A percentile compares a stretch with the other conserved stretches of the same genome.
Conservation (phyloP, 1,139 yeast species). For the Suhomyces kunorum region DNA sequence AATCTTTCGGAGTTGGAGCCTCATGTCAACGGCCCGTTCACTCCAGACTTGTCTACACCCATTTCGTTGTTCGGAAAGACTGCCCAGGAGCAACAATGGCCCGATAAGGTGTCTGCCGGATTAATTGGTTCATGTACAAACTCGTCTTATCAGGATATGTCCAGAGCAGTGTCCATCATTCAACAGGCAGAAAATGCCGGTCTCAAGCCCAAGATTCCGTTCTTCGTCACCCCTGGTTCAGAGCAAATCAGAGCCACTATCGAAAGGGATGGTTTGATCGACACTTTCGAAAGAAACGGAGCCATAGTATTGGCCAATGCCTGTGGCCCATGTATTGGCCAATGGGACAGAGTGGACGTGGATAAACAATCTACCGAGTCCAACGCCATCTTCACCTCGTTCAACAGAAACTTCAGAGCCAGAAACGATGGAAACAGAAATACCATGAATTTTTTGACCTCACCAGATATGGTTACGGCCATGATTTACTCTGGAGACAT, state of each 20-base stretch:
- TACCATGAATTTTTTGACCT: constrained; percentile 94
- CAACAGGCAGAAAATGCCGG: constrained; percentile 84
- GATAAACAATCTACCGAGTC: constrained; percentile 63
- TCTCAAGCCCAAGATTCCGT: constrained; percentile 87
- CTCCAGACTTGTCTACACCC: constrained; percentile 91
- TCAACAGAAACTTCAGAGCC: constrained; percentile 95
- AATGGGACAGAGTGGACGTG: constrained; percentile 84
- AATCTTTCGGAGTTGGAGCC: constrained; percentile 79
- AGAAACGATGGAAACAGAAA: constrained; percentile 97
- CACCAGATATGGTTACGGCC: constrained; percentile 96
- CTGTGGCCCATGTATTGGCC: constrained; percentile 99
- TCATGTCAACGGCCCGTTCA: constrained; percentile 90
- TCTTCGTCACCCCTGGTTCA: constrained; percentile 97
- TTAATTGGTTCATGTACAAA: constrained; percentile 97
- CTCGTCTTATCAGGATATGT: constrained; percentile 97
- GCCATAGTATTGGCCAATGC: constrained; percentile 94
- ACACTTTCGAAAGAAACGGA: constrained; percentile 79
- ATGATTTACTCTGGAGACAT: constrained; percentile 92
- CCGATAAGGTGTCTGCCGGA: constrained; percentile 78
- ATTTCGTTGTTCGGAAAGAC: constrained; percentile 68
- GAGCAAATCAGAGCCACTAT: constrained; percentile 97
- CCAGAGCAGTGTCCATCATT: constrained; percentile 86
- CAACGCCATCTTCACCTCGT: constrained; percentile 91
- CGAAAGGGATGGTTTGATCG: constrained; percentile 87
- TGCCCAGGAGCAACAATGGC: constrained; percentile 75